These are phyloP conservation scores for Metschnikowia shivogae DNA, from an alignment of 805 yeast genomes.

Conservation along the genomic window DNA sequence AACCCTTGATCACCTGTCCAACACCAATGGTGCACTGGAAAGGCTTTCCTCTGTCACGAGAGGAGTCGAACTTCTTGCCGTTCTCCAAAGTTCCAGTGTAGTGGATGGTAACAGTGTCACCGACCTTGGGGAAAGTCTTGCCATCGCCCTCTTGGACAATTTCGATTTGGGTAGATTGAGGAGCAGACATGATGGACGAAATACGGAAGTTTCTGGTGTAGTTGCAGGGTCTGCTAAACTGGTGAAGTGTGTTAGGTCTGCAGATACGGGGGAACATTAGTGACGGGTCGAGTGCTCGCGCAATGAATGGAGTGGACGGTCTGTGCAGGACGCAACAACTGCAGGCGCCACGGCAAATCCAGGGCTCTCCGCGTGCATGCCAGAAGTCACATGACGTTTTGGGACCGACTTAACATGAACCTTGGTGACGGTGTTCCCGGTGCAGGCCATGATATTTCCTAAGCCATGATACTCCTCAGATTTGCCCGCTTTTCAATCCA, in stretches of 20 bases:
- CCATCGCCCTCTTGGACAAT: conserved; percentile 69
- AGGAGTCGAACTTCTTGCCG: conserved; percentile 94
- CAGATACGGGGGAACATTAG: conserved; percentile 11
- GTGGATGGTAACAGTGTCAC: conserved; percentile 90
- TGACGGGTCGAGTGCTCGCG: not conserved
- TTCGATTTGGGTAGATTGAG: conserved; percentile 39
- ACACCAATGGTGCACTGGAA: conserved; percentile 93
- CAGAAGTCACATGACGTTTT: no score
- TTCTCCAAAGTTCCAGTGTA: conserved; percentile 93
- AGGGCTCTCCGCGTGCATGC: no score
- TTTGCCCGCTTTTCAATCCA: no score
- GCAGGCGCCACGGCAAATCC: no score
- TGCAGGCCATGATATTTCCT: no score
- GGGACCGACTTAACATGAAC: no score
- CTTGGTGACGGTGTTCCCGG: no score
- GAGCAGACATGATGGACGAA: conserved; percentile 33
- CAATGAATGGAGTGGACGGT: conserved; percentile 1
- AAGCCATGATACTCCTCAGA: no score
- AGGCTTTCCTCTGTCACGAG: conserved; percentile 92
- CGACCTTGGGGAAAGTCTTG: conserved; percentile 75
- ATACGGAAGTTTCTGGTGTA: not conserved
- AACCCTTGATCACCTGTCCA: conserved; percentile 94
- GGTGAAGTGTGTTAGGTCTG: conserved; percentile 10
- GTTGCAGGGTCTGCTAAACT: conserved; percentile 7
- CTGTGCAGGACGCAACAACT: not conserved